Base-by-base conservation (phyloP, 768 basidiomycete species). In the Tubosaeta sp. region DNA sequence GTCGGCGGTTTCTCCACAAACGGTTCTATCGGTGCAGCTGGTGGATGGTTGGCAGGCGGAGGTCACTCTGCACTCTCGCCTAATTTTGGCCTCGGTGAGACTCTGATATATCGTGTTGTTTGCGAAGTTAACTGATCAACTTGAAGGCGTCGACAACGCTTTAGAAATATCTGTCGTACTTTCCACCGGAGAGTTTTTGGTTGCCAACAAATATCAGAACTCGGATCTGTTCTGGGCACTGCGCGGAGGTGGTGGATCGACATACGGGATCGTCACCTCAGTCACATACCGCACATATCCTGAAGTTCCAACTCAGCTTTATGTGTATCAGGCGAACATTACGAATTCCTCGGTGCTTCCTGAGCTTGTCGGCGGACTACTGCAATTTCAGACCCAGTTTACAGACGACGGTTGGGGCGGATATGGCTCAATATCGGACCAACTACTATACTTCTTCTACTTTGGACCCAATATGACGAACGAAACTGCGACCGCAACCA, bases 211-310 rank as follows among this genome's bases (percentile, higher is more conserved):
- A 0, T 63, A 72, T 58, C 65, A 70, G 32, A 69, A 80, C 55
- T 18, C 66, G 11, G 77, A 81, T 46, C 69, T 83, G 5, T 82
- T 78, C 61, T 82, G 77, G 76, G 80, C 80, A 0, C 57, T 82
- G 41, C 70, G 79, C 27, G 79, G 79, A 1, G 76, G 76, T 1
- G 80, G 80, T 1, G 78, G 78, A 5, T 71, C 74, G 12, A 80
- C 75, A 0, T 80, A 67, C 41, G 79, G 76, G 7, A 67, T 81
- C 18, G 65, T 80, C 43, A 73, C 73, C 3, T 75, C 75, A 0
- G 74, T 72, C 9, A 78, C 78, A 0, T 79, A 80, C 53, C 60
- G n/a, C n/a, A n/a, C n/a, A n/a, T n/a, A n/a, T n/a, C n/a, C n/a
- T n/a, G n/a, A n/a, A n/a, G n/a, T n/a, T 8, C 73, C 77, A 6